Evolutionary conservation across 2,329 filamentous ascomycete genomes (phyloP).

Genomic region (Capronia coronata): DNA sequence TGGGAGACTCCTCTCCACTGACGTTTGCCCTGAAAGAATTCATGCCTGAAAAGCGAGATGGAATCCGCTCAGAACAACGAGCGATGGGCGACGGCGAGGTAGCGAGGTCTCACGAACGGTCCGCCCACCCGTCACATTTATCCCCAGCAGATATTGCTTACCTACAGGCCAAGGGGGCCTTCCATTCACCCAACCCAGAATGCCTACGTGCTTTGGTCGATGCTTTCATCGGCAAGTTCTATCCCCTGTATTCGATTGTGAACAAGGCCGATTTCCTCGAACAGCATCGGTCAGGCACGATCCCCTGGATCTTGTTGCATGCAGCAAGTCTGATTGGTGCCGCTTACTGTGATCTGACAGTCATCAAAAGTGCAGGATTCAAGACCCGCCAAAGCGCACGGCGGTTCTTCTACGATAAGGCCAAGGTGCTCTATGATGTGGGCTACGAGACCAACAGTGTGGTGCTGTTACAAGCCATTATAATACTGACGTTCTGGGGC

Average conservation of each 20-base stretch:
- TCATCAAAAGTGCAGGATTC: slow-evolving; percentile 28
- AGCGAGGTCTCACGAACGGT: background rate
- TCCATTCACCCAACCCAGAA: slow-evolving; percentile 4
- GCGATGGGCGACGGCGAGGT: background rate
- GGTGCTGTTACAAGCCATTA: slow-evolving; percentile 27
- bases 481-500: slow-evolving; percentile 30
- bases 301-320: slow-evolving; percentile 27
- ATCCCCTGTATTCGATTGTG: slow-evolving; percentile 15
- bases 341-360: slow-evolving; percentile 22
- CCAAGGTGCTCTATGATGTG: slow-evolving; percentile 30
- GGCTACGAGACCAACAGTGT: slow-evolving; percentile 30
- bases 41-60: slow-evolving; percentile 4
- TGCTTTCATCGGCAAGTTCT: slow-evolving; percentile 12
- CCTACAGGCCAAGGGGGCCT: slow-evolving; percentile 13
- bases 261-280: slow-evolving; percentile 7
- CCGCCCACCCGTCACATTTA: slow-evolving; percentile 12
- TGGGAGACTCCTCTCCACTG: slow-evolving; percentile 14
- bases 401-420: slow-evolving; percentile 29
- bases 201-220: slow-evolving; percentile 7
- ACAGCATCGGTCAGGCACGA: slow-evolving; percentile 2
- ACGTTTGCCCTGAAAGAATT: slow-evolving; percentile 16
- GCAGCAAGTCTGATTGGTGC: slow-evolving; percentile 27
- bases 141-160: slow-evolving; percentile 9
- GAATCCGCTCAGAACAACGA: background rate
- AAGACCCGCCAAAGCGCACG: slow-evolving; percentile 26